A percentile compares a stretch with the other conserved stretches of the same genome.
phyloP scores from a whole-genome alignment of 805 yeast species.

The Candida saitoana region DNA sequence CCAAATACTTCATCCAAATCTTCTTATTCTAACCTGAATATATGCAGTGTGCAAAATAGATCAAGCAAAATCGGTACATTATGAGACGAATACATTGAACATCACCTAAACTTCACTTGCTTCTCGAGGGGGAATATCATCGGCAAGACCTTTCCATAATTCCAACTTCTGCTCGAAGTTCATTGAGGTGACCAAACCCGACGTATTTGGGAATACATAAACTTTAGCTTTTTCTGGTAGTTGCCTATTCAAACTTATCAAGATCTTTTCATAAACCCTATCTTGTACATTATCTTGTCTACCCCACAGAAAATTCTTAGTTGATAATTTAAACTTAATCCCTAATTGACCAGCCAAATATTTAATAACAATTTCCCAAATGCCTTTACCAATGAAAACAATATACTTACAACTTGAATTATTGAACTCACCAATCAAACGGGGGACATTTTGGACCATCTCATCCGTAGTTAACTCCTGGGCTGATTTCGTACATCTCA shows the following conservation, averaged over 20 bases:
- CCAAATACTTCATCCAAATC: too few relatives aligned
- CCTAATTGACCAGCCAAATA: constrained; percentile 21
- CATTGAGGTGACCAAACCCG: constrained; percentile 61
- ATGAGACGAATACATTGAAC: too few relatives aligned
- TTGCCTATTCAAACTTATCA: constrained; percentile 15
- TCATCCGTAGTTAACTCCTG: constrained; percentile 50
- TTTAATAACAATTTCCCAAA: constrained; percentile 59
- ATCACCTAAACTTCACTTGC: too few relatives aligned
- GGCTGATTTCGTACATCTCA: constrained; percentile 58
- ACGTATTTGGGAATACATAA: constrained; percentile 68
- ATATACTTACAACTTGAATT: constrained; percentile 37
- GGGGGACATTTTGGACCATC: constrained; percentile 51
- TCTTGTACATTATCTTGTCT: constrained; percentile 22
- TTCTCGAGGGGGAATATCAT: too few relatives aligned
- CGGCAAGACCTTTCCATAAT: constrained; percentile 45
- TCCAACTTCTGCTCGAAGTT: constrained; percentile 40
- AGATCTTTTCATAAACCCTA: constrained; percentile 10
- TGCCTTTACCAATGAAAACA: constrained; percentile 69
- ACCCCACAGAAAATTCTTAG: constrained; percentile 53
- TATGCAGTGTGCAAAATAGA: too few relatives aligned
- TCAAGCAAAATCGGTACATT: too few relatives aligned
- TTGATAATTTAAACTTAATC: constrained; percentile 22
- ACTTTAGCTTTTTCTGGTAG: constrained; percentile 22
- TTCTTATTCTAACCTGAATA: too few relatives aligned
- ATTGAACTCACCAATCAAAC: constrained; percentile 44